These are phyloP conservation scores for Sequoiadendron giganteum DNA, from an alignment of 75 land plant species.

Conservation along the genomic window DNA sequence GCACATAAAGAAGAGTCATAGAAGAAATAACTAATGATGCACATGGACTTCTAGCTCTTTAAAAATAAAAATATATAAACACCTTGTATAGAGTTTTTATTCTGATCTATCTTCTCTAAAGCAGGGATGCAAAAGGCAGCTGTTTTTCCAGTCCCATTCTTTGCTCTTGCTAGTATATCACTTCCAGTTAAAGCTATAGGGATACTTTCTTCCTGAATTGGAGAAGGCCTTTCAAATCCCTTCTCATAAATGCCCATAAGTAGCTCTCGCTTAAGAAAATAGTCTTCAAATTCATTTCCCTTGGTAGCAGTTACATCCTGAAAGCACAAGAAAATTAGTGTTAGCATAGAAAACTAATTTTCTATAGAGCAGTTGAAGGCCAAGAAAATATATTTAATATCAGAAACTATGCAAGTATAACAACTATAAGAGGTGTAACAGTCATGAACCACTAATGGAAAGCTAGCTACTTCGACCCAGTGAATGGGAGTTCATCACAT, in stretches of 20 bases:
- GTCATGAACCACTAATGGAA: too few relatives aligned
- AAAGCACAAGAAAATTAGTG: neutral
- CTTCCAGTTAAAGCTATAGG: conserved; percentile 43
- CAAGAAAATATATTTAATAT: neutral
- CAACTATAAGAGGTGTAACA: too few relatives aligned
- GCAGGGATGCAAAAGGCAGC: conserved; percentile 55
- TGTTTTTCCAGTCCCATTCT: conserved; percentile 50
- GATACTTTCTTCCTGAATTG: conserved; percentile 47
- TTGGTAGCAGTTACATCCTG: conserved; percentile 46
- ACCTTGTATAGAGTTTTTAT: conserved; percentile 44
- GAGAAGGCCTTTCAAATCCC: conserved; percentile 46
- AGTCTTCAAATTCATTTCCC: conserved; percentile 44
- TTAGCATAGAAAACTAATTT: neutral
- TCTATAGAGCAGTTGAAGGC: neutral
- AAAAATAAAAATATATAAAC: neutral
- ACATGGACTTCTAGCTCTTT: neutral
- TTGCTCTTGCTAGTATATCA: conserved; percentile 43
- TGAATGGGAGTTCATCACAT: neutral
- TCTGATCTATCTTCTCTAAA: conserved; percentile 38
- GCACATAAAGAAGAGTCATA: too few relatives aligned
- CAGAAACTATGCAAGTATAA: neutral
- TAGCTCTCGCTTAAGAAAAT: conserved; percentile 37
- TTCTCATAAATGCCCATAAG: conserved; percentile 48
- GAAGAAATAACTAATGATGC: too few relatives aligned
- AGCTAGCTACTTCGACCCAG: too few relatives aligned